Evolutionary conservation across 305 asterid genomes (phyloP).

Genomic region (Stenogyne calaminthoides): DNA sequence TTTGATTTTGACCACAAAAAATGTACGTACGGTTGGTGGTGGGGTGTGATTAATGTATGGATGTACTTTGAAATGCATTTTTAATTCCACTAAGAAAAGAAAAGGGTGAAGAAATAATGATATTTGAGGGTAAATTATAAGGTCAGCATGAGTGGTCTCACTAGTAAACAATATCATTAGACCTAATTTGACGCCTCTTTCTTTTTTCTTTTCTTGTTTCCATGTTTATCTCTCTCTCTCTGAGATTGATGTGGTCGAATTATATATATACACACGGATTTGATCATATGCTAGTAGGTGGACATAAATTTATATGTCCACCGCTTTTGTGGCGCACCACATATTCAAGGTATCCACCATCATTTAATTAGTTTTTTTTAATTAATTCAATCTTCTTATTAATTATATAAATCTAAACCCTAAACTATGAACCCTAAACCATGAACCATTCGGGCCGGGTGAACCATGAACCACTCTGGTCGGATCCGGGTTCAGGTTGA

Average conservation of each 20-base stretch:
- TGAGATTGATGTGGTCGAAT: slow-evolving; percentile 37
- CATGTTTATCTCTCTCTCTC: slow-evolving; percentile 26
- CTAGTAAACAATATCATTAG: slow-evolving; percentile 52
- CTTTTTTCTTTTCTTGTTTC: slow-evolving; percentile 57
- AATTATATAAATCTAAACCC: no score
- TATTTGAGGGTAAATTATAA: slow-evolving; percentile 50
- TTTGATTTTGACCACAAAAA: slow-evolving; percentile 39
- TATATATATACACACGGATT: no score
- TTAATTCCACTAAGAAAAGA: slow-evolving; percentile 50
- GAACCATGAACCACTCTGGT: no score
- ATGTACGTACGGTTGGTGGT: slow-evolving; percentile 48
- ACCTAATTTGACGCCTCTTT: slow-evolving; percentile 52
- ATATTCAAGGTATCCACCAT: no score
- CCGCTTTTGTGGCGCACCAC: no score
- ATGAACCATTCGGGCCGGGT: no score
- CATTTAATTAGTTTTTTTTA: no score
- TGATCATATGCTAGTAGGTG: no score
- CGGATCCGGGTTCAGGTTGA: no score
- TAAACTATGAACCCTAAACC: no score
- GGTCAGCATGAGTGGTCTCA: slow-evolving; percentile 60
- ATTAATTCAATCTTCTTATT: no score
- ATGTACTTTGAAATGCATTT: slow-evolving; percentile 55
- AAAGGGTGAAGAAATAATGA: slow-evolving; percentile 37
- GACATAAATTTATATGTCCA: no score
- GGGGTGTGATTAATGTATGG: slow-evolving; percentile 48